These are phyloP conservation scores for Neofusicoccum ribis DNA, from an alignment of 2,329 filamentous ascomycete genomes.

Conservation along the genomic window DNA sequence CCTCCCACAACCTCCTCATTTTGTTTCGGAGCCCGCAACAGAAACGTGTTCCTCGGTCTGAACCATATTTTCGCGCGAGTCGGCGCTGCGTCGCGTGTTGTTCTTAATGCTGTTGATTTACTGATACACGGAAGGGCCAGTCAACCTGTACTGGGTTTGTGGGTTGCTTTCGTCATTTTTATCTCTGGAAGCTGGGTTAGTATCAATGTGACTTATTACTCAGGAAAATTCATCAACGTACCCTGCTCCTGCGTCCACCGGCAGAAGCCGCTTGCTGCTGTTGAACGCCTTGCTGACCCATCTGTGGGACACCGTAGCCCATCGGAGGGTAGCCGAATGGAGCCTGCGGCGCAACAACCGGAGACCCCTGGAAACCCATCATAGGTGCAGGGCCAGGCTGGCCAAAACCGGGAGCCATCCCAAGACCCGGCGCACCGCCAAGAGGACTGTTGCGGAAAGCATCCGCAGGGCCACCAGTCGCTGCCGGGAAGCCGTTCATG, in stretches of 20 bases:
- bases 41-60: not conserved
- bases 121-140: slow-evolving; percentile 1
- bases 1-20: not conserved
- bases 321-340: slow-evolving; percentile 17
- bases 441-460: slow-evolving; percentile 15
- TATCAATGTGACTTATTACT: not conserved
- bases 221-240: not conserved
- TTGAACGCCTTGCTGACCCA: slow-evolving; percentile 14
- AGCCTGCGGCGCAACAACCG: slow-evolving; percentile 7
- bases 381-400: slow-evolving; percentile 12
- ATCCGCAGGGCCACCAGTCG: slow-evolving; percentile 11
- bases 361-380: slow-evolving; percentile 16
- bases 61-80: not conserved
- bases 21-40: not conserved
- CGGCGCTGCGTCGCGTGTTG: not conserved
- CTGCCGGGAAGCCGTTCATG: slow-evolving; percentile 15
- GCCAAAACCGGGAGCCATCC: slow-evolving; percentile 15
- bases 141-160: not conserved
- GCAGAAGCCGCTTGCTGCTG: not conserved
- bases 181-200: not conserved
- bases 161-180: too few relatives aligned
- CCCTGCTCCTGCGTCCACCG: slow-evolving; percentile 16
- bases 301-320: slow-evolving; percentile 9
- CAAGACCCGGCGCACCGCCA: slow-evolving; percentile 16
- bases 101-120: not conserved